Evolutionary conservation across 148 eudicot species (phyloP), one percentile per base, ranked within the genome.

Genomic region (Rheum nobile): DNA sequence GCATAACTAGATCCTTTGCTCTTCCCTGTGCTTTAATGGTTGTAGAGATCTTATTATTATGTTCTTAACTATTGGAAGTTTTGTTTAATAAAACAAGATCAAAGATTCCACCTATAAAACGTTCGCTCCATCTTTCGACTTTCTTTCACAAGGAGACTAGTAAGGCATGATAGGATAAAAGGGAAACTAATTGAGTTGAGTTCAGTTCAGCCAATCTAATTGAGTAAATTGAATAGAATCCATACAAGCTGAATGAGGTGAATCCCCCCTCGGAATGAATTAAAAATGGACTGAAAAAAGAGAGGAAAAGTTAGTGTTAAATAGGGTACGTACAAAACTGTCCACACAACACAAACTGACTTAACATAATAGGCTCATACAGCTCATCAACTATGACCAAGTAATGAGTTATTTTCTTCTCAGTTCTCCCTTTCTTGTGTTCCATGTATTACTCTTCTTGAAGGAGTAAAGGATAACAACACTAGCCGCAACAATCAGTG

Each of bases 251-350:
- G 70, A 16, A 31, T 16, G 39, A 65, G 41, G 70, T 32, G 22
- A 65, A 63, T 63, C n/a, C 39, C 39, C 38, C 69, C n/a, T 31
- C 13, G 13, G 6, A 63, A 3, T 63, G 29, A 3, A 63, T 4
- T 32, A 5, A n/a, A 50, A 50, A 50, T 50, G 67, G 26, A 59
- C 67, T 7, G 34, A 63, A 63, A 63, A 31, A 31, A 21, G 38
- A 65, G 21, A 65, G 67, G 67, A 12, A 28, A 61, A 54, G 13
- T 57, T 26, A 28, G 31, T 57, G 67, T 57, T 17, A 1, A 65
- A 65, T 65, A 65, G 22, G 22, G 21, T 31, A 65, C 70, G n/a
- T n/a, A n/a, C n/a, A 65, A 65, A 65, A 65, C 38, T 65, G 70
- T 31, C 21, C 70, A 31, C 39, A 65, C 31, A 65, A 65, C 8